Base-by-base conservation (phyloP, 345 rosid genomes). In the Bruguiera sexangula region DNA sequence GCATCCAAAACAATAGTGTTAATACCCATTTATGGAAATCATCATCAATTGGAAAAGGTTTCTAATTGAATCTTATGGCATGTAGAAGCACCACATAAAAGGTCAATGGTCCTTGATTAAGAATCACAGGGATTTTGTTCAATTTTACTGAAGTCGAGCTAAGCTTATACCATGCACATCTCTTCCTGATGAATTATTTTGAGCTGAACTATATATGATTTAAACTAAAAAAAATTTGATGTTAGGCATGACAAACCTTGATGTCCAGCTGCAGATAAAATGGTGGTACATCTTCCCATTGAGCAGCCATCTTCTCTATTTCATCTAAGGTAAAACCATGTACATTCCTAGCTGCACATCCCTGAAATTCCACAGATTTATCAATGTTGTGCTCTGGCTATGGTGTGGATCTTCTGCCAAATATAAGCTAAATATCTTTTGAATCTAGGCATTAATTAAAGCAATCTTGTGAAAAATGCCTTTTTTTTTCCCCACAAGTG, bases 301-400 rank as follows among this genome's bases (percentile, higher is more conserved):
- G 89, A 66, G 73, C 82, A 54, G 89, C 90, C 97, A 94, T 94
- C 85, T 79, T 76, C 69, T 84, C 87, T 73, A 94, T 84, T 70
- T 88, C 90, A 75, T 87, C 92, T 57, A 86, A 74, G 74, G 89
- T 85, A 81, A 94, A 86, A 60, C 96, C 89, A 74, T 91, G 97
- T 59, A 94, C 83, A 69, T 94, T 91, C 83, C 98, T 88, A 65
- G 96, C 98, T 31, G 98, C 95, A 78, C 98, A 94, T 43, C 98
- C 98, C 98, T 94, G 87, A 63, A 73, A 77, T 72, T 67, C 61
- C 48, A 73, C 53, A 69, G 54, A 63, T 74, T 21, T 36, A 68
- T 78, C 74, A 63, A 57, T 43, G 34, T 61, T 20, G 26, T 31
- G 31, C 63, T 18, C 27, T 67, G 66, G 52, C 39, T 24, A 58